Base-by-base conservation (phyloP, 2,329 filamentous ascomycete species). In the Trichoderma arundinaceum region DNA sequence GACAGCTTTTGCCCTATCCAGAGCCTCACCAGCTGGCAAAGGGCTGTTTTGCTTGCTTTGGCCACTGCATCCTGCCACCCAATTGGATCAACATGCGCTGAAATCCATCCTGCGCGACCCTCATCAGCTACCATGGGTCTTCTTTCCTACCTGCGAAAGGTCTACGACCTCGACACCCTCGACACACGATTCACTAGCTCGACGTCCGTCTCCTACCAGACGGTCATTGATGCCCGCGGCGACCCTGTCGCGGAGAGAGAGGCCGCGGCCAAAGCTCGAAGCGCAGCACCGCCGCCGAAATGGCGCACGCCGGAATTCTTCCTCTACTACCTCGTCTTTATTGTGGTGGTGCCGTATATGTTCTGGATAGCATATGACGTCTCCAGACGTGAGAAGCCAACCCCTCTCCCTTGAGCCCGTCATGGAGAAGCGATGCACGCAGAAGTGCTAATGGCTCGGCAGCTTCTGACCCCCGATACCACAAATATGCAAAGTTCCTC, bases 301-400 rank as follows among this genome's bases (percentile, higher is more conserved):
- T 99, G 94, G 94, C 87, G 84, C 28, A 96, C 93, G 0, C 84
- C 85, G 2, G 95, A 99, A 79, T 98, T 95, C 80, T 90, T 87
- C 75, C 71, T 93, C 62, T 98, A 99, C 80, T 90, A 89, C 71
- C 54, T 90, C 19, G 78, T 92, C 70, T 86, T 97, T 71, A 68
- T 84, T 35, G 74, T 86, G 6, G 83, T 82, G 64, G 83, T 98
- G 32, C 92, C 92, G 8, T 85, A 88, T 72, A 99, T 99, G 94
- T 92, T 97, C 79, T 96, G 92, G 82, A 83, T 90, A n/a, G 89
- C 90, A 9, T 91, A 93, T 71, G 87, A 92, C 78, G 92, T 96
- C 52, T 99, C 95, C 28, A 86, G 89, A 79, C 85, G 94, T 94
- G 83, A 81, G 46, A 12, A 3, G 39, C 48, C 32, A 38, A 44